These are phyloP conservation scores for Luffa acutangula DNA, from an alignment of 306 rosid genomes.

Conservation along the genomic window DNA sequence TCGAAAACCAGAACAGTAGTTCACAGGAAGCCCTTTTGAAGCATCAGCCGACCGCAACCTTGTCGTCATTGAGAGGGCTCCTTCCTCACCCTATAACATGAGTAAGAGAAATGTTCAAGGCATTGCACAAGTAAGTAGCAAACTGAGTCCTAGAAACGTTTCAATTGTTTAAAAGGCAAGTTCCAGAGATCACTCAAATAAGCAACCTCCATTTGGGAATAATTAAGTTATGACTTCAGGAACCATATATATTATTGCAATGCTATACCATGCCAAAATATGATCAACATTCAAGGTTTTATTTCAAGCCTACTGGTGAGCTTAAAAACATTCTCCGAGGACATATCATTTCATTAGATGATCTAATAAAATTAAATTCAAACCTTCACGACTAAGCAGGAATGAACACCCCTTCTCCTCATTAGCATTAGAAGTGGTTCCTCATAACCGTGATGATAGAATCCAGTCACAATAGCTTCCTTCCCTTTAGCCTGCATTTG, in stretches of 20 bases:
- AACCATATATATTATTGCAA: neutral
- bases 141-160: neutral
- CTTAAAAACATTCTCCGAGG: neutral
- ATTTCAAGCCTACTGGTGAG: neutral
- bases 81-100: slow-evolving; percentile 80
- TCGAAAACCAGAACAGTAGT: slow-evolving; percentile 86
- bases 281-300: neutral
- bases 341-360: slow-evolving; percentile 7
- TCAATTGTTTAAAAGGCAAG: neutral
- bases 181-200: neutral
- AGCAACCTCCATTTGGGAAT: neutral
- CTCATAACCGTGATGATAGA: slow-evolving; percentile 92
- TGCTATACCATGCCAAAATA: neutral
- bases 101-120: neutral
- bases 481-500: slow-evolving; percentile 71
- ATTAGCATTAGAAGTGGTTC: slow-evolving; percentile 88
- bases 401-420: slow-evolving; percentile 93
- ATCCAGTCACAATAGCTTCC: slow-evolving; percentile 90
- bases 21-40: slow-evolving; percentile 73
- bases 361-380: slow-evolving; percentile 14
- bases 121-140: neutral
- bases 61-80: slow-evolving; percentile 94
- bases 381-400: slow-evolving; percentile 97
- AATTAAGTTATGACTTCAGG: neutral
- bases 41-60: slow-evolving; percentile 52